These are phyloP conservation scores for Coemansia aciculifera DNA, from an alignment of 192 early-diverging fungal genomes.

Conservation along the genomic window DNA sequence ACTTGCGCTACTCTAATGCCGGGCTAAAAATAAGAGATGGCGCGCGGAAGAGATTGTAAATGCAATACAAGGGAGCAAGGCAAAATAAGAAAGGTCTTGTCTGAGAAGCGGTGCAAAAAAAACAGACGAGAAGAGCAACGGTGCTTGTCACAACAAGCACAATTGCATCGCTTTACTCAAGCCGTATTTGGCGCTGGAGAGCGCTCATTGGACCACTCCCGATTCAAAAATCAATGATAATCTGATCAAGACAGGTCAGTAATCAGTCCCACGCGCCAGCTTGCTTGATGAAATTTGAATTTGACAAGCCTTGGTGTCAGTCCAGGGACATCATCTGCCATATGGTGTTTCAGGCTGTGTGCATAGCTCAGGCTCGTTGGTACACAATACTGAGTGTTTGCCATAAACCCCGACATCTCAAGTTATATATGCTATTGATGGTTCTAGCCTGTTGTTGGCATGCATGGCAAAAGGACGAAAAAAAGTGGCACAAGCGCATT, in stretches of 20 bases:
- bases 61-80: constrained; percentile 13
- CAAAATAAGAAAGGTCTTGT: not conserved
- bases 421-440: not conserved
- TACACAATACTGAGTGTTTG: not conserved
- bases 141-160: not conserved
- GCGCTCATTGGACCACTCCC: not conserved
- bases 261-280: too few relatives aligned
- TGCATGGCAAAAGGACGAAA: not conserved
- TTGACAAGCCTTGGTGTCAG: too few relatives aligned
- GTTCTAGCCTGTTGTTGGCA: not conserved
- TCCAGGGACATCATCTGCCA: not conserved
- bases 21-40: not conserved
- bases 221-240: not conserved
- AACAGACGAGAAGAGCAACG: constrained; percentile 1
- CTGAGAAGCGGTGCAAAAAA: not conserved
- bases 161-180: not conserved
- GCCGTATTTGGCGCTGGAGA: not conserved
- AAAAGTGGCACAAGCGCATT: not conserved
- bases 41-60: constrained; percentile 2
- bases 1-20: constrained; percentile 4
- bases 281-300: too few relatives aligned
- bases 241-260: not conserved
- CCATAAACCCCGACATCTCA: too few relatives aligned
- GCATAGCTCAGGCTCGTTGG: not conserved
- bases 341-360: not conserved